Base-by-base conservation (phyloP, 192 early-diverging fungal species). In the Jimgerdemannia flammicorona region DNA sequence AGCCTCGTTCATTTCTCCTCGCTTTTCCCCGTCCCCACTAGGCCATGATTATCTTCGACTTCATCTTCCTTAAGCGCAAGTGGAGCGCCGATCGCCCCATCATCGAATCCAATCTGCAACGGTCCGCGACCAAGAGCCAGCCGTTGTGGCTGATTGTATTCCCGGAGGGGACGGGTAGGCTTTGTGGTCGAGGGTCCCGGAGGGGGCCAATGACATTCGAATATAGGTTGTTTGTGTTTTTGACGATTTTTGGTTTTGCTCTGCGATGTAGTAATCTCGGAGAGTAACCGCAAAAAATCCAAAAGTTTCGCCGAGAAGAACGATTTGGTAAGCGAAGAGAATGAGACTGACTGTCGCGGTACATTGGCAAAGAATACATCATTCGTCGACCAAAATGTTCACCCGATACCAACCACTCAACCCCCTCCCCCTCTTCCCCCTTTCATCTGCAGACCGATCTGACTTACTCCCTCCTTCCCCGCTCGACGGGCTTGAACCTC, bases 131-230 rank as follows among this genome's bases (percentile, higher is more conserved):
- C 10, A 81, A 81, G 8, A 81, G 90, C 44, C 82, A 90, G 40
- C 96, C 96, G 18, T 83, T 95, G 63, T 96, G 94, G 96, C 88
- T 99, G 40, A 85, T 97, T 19, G 88, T 99, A 20, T 99, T 96
- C 84, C 98, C 98, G 1, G 98, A 99, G 83, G 98, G 97, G 71
- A 99, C 97, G 17, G 81, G 81, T 82, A 74, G 40, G 40, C 11
- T 44, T 64, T 14, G 29, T 1, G 40, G 67, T 8, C 19, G 40
- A 20, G 40, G 40, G 19, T 65, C 14, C 19, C 14, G 19, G 64
- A 65, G 64, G 19, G 18, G 19, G 18, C 19, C 19, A 19, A 19
- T 68, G 29, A 14, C 67, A 0, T 68, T 0, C 19, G 19, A 14
- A 10, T 10, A 14, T 59, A 59, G 2, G 14, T 6, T 2, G 49